Percentiles rank a stretch among this genome's conserved stretches.
These are phyloP conservation scores for Lactuca saligna DNA, from an alignment of 129 eudicot genomes.

Conservation along the genomic window DNA sequence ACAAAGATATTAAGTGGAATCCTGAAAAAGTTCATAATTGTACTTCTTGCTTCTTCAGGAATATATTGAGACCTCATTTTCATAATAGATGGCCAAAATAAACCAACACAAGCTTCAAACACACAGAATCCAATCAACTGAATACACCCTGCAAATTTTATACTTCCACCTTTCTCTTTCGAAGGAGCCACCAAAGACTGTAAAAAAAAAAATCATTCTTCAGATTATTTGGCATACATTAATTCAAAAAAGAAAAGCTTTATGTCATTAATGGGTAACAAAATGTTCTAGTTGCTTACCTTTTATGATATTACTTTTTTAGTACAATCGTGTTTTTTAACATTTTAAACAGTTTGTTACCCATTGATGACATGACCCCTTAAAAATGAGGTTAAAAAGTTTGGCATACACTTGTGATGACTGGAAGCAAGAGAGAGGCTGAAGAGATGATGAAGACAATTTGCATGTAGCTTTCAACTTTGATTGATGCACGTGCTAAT, in stretches of 20 bases:
- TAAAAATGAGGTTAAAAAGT: background rate
- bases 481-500: conserved; percentile 46
- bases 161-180: conserved; percentile 56
- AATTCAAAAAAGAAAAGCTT: no score
- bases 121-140: conserved; percentile 73
- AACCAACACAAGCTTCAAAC: conserved; percentile 77
- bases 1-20: conserved; percentile 70
- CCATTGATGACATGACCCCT: no score
- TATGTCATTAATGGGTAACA: no score
- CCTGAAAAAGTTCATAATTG: conserved; percentile 81
- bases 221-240: no score
- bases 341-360: no score
- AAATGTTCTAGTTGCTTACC: no score
- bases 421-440: conserved; percentile 61
- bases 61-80: conserved; percentile 78
- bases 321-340: no score
- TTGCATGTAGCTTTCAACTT: conserved; percentile 76
- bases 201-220: background rate
- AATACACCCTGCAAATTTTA: conserved; percentile 62
- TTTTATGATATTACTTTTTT: no score
- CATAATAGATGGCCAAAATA: conserved; percentile 81
- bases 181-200: conserved; percentile 66
- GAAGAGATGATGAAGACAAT: conserved; percentile 57
- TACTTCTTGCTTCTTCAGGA: conserved; percentile 71
- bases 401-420: conserved; percentile 54